Conservation (phyloP, 2,329 filamentous ascomycete species). For the Calonectria fujianensis region DNA sequence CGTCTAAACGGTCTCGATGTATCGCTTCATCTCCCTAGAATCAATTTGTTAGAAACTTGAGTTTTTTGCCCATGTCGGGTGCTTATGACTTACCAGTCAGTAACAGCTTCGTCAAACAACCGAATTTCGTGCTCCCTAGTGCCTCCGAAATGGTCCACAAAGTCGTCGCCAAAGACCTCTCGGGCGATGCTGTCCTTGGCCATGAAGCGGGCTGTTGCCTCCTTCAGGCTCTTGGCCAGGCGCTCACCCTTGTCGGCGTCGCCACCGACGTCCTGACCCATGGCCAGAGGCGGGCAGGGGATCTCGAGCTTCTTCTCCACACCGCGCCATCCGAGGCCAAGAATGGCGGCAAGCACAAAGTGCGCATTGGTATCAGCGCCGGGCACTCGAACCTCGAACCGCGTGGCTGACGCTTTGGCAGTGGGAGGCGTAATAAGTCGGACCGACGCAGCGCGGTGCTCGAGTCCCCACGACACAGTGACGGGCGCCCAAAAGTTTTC, state of each 20-base stretch:
- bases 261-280: conserved; percentile 88
- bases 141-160: conserved; percentile 96
- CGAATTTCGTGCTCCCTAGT: conserved; percentile 93
- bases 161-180: conserved; percentile 94
- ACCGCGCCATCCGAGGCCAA: conserved; percentile 92
- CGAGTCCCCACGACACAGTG: conserved; percentile 96
- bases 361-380: conserved; percentile 96
- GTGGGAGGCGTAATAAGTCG: conserved; percentile 93
- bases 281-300: conserved; percentile 86
- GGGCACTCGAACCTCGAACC: conserved; percentile 93
- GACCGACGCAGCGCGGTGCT: conserved; percentile 94
- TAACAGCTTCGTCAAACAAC: conserved; percentile 96
- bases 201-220: conserved; percentile 88
- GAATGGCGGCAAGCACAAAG: conserved; percentile 88
- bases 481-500: conserved; percentile 99
- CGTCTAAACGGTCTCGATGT: conserved; percentile 81
- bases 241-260: conserved; percentile 82
- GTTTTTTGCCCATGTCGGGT: too few species aligned
- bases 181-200: conserved; percentile 88
- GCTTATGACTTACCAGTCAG: conserved; percentile 85
- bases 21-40: conserved; percentile 82
- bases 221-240: conserved; percentile 88
- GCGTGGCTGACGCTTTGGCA: conserved; percentile 87
- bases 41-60: conserved; percentile 44
- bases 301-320: conserved; percentile 94